Evolutionary conservation across 495 filamentous ascomycete genomes (phyloP).

Genomic region (Penicillium mononematosum): DNA sequence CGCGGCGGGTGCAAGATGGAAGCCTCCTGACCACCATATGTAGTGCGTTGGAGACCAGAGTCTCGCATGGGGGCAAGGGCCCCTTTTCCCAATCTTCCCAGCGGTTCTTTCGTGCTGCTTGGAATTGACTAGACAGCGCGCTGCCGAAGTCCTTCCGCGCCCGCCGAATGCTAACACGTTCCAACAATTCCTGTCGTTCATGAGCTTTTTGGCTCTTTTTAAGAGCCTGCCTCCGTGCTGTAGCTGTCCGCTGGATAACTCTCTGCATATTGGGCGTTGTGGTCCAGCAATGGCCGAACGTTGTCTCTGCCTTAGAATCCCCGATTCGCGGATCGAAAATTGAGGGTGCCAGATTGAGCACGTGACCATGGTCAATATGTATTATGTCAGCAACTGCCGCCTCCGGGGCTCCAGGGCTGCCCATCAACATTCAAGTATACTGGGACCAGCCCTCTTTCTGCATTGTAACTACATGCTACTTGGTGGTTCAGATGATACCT

Average conservation of each 20-base stretch:
- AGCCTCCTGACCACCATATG: slow-evolving; percentile 52
- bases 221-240: slow-evolving; percentile 63
- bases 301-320: slow-evolving; percentile 24
- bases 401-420: too few species aligned
- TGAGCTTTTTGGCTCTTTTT: slow-evolving; percentile 44
- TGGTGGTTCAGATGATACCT: neutral
- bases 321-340: slow-evolving; percentile 36
- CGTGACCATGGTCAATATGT: slow-evolving; percentile 18
- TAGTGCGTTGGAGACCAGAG: slow-evolving; percentile 47
- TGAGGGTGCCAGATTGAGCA: slow-evolving; percentile 29
- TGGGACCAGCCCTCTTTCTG: neutral
- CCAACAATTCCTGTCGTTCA: slow-evolving; percentile 38
- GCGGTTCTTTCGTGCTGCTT: slow-evolving; percentile 34
- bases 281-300: slow-evolving; percentile 36
- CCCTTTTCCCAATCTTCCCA: slow-evolving; percentile 77
- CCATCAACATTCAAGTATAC: neutral
- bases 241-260: slow-evolving; percentile 64
- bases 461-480: neutral
- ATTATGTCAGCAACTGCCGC: slow-evolving; percentile 7
- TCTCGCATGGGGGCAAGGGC: slow-evolving; percentile 72
- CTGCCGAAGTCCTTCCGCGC: slow-evolving; percentile 36
- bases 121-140: slow-evolving; percentile 30
- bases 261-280: slow-evolving; percentile 63
- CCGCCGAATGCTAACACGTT: slow-evolving; percentile 34
- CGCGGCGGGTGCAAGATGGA: slow-evolving; percentile 34